Evolutionary conservation across 192 early-diverging fungal species (phyloP), one percentile per base, ranked within the genome.

Genomic region (Helicostylum pulchrum): DNA sequence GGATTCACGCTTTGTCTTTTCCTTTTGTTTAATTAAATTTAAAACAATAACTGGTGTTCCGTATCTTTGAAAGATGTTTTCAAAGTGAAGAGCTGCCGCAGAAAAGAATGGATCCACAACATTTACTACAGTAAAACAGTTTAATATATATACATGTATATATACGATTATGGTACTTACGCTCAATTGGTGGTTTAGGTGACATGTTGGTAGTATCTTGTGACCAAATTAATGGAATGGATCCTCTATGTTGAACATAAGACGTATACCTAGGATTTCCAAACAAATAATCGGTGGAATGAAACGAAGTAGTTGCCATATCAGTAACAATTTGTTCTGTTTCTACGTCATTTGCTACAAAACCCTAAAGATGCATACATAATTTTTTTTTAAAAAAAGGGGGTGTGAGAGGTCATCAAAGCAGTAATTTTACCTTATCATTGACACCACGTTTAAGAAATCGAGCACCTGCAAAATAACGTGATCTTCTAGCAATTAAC

Each of bases 321-420:
- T 96, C 94, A 21, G 88, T 78, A 0, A 98, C 95, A 65, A 99
- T 98, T 73, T 99, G 97, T 74, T 99, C 97, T 1, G 94, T 94
- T 77, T 99, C 97, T 1, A 99, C 95, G 62, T 99, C 97, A 71
- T 99, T 99, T 9, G 97, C 97, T 10, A 99, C 97, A 73, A 90
- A 96, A 6, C 97, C 97, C 72, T 94, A 57, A 26, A 26, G 26
- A 26, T 26, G 26, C 26, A 26, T 26, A 26, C 0, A 2, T 26
- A 26, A 26, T n/a, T n/a, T n/a, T n/a, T n/a, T n/a, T n/a, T n/a
- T n/a, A 26, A 26, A 26, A 26, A 26, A 26, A 26, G 26, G 26
- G 1, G 26, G 26, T 26, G 26, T n/a, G n/a, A n/a, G n/a, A n/a
- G 26, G 26, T 26, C 26, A 26, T 14, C 1, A 26, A 26, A 26